Evolutionary conservation across 1,284 basidiomycete species (phyloP), one percentile per base, ranked within the genome.

Genomic region (Rhodotorula sp.): DNA sequence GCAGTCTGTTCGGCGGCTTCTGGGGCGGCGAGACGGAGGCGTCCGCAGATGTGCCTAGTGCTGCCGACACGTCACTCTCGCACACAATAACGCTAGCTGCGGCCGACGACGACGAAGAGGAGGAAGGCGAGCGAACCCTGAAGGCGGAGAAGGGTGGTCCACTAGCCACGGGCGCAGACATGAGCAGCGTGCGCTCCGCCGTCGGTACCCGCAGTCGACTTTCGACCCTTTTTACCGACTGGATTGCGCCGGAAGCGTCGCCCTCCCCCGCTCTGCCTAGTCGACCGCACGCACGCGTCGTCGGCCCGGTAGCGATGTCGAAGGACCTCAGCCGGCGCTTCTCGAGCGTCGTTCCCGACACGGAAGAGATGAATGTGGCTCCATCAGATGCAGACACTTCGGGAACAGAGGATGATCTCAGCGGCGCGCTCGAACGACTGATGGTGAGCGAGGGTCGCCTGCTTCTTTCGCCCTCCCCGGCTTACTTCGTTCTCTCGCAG

Each of bases 341-440:
- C 59, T 69, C 66, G 44, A 62, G 55, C 54, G 59, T 63, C 15
- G 59, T 63, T 19, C 59, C 58, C 9, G 56, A 59, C 8, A 22
- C 27, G 5, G 24, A 49, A 24, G 48, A 24, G 22, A 27, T 7
- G 22, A 24, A 9, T 49, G 67, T 32, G 4, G 66, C 36, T 49
- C 70, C 90, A 64, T 86, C 88, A 56, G 90, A 89, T 79, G 84
- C 85, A 1, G 82, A 85, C 34, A 80, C 80, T 29, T 81, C 79
- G 19, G 83, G 82, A 1, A 82, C 85, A 29, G 80, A 81, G 29
- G 81, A 79, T 24, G 83, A 82, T 8, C 61, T 76, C 24, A 71
- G 66, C 3, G 54, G 74, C 8, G 84, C 85, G 52, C 86, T 88
- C 67, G 86, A 87, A 65, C 78, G 79, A 36, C 86, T 90, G 82